phyloP scores from a whole-genome alignment of 208 protist species.

The Crithidia bombi region DNA sequence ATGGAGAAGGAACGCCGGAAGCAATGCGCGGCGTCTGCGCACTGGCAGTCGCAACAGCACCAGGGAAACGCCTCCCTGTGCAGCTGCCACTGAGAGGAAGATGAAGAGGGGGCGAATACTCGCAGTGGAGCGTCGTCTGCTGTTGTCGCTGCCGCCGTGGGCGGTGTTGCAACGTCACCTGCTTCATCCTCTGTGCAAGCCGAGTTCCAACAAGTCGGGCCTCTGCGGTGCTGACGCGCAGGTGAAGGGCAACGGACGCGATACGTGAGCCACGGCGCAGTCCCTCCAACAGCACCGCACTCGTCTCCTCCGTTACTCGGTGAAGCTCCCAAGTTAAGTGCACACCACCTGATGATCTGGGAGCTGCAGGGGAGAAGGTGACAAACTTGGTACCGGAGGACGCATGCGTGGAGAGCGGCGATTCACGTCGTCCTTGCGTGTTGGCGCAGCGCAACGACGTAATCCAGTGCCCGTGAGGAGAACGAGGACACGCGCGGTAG shows the following conservation, averaged over 20 bases:
- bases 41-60: too few relatives aligned
- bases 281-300: constrained; percentile 26
- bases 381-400: background rate
- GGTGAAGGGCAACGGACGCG: constrained; percentile 11
- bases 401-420: background rate
- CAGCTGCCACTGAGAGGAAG: too few relatives aligned
- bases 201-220: constrained; percentile 19
- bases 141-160: background rate
- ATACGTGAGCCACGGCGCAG: constrained; percentile 26
- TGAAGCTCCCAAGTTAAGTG: constrained; percentile 41
- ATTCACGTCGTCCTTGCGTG: background rate
- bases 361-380: background rate
- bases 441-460: background rate
- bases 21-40: too few relatives aligned
- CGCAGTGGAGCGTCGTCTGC: background rate
- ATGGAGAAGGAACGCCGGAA: too few relatives aligned
- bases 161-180: constrained; percentile 9
- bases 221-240: constrained; percentile 24
- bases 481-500: too few relatives aligned
- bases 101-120: too few relatives aligned
- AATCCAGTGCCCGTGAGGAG: background rate
- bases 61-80: too few relatives aligned
- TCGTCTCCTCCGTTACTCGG: constrained; percentile 27
- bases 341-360: background rate
- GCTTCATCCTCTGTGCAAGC: constrained; percentile 19